A percentile compares a stretch with the other conserved stretches of the same genome.
phyloP scores from a whole-genome alignment of 1,284 basidiomycete species.

The Cutaneotrichosporon mucoides region DNA sequence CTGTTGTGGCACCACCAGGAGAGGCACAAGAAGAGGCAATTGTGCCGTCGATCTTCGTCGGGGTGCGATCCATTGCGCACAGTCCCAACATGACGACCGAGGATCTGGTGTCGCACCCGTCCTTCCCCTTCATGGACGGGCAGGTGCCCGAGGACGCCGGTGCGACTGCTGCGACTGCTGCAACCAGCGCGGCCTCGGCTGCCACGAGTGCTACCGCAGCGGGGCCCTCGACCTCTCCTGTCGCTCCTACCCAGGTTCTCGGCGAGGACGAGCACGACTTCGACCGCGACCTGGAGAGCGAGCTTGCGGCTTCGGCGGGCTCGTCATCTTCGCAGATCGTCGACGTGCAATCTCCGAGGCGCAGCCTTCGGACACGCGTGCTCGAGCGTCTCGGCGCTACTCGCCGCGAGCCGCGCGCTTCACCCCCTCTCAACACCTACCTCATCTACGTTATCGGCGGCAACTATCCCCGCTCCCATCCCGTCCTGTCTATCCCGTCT shows the following conservation, averaged over 20 bases:
- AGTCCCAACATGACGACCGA: conserved; percentile 36
- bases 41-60: conserved; percentile 46
- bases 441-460: conserved; percentile 56
- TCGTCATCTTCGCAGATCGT: neutral
- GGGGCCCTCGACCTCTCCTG: neutral
- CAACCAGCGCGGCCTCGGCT: neutral
- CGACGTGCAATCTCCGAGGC: conserved; percentile 2
- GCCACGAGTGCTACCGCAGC: neutral
- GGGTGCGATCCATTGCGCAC: conserved; percentile 41
- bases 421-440: conserved; percentile 37
- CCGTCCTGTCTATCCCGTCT: conserved; percentile 70
- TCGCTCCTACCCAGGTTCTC: neutral
- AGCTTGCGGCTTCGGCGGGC: neutral
- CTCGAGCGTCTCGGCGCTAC: conserved; percentile 17
- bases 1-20: conserved; percentile 1
- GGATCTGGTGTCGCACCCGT: conserved; percentile 37
- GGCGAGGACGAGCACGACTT: conserved; percentile 5
- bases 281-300: conserved; percentile 14
- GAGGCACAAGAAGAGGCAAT: conserved; percentile 21
- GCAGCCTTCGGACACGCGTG: conserved; percentile 29
- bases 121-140: conserved; percentile 42
- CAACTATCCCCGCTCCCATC: conserved; percentile 81
- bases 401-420: conserved; percentile 9
- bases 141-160: conserved; percentile 20
- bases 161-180: no score